phyloP scores from a whole-genome alignment of 2,329 filamentous ascomycete species.

The Penicillium sp. region DNA sequence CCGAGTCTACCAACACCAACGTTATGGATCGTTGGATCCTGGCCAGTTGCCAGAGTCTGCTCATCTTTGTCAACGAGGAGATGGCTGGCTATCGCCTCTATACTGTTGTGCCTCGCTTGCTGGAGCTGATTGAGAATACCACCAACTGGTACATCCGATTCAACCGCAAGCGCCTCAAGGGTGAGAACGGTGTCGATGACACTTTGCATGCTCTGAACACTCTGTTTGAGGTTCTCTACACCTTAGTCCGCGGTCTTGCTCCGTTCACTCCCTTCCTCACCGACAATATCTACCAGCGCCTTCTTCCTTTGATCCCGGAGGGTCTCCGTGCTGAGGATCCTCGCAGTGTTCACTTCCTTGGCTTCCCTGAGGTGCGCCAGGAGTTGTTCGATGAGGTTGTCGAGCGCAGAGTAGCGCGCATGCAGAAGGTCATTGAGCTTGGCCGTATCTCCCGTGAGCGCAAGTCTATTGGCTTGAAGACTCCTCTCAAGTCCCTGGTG shows the following conservation, averaged over 20 bases:
- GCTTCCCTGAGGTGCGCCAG: constrained; percentile 82
- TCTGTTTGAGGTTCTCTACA: constrained; percentile 89
- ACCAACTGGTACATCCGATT: constrained; percentile 99
- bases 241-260: constrained; percentile 79
- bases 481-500: constrained; percentile 81
- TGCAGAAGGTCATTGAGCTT: constrained; percentile 95
- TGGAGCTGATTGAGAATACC: constrained; percentile 84
- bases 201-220: constrained; percentile 90
- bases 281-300: constrained; percentile 85
- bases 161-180: constrained; percentile 87
- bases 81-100: constrained; percentile 82
- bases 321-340: constrained; percentile 67
- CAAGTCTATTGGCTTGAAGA: constrained; percentile 81
- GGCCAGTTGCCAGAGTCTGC: constrained; percentile 83
- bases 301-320: constrained; percentile 78
- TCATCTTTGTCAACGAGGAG: constrained; percentile 89
- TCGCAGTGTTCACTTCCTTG: constrained; percentile 86
- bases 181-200: constrained; percentile 79
- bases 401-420: constrained; percentile 80
- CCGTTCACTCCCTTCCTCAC: constrained; percentile 96
- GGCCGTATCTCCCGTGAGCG: constrained; percentile 83
- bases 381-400: constrained; percentile 85
- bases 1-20: constrained; percentile 75
- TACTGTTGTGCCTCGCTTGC: constrained; percentile 82
- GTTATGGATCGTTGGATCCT: constrained; percentile 97